phyloP scores from a whole-genome alignment of 2,329 filamentous ascomycete species.

The Bipolaris cookei region DNA sequence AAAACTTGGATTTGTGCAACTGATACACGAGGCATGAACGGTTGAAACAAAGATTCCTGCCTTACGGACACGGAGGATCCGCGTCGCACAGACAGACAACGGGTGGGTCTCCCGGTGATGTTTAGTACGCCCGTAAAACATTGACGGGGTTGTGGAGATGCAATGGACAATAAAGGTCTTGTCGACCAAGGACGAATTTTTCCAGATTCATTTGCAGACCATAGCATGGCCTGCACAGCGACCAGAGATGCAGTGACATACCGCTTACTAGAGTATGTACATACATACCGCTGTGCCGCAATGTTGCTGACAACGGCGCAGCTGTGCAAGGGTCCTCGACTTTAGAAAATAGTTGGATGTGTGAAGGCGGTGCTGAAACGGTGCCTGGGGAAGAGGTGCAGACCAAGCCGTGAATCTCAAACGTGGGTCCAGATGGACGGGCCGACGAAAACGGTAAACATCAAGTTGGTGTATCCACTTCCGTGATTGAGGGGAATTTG shows the following conservation, averaged over 20 bases:
- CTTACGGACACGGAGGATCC: neutral
- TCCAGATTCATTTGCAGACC: neutral
- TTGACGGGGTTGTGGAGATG: neutral
- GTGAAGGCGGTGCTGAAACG: constrained; percentile 30
- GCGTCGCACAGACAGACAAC: neutral
- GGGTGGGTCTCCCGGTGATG: neutral
- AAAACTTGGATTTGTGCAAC: neutral
- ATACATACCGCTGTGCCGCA: neutral
- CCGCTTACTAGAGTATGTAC: neutral
- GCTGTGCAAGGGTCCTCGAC: neutral
- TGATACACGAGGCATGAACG: constrained; percentile 5
- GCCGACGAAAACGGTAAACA: constrained; percentile 12
- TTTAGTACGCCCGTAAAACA: neutral
- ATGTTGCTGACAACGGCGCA: neutral
- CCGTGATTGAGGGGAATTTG: constrained; percentile 3
- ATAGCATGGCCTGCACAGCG: neutral
- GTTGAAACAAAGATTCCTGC: constrained; percentile 24
- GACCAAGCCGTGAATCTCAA: constrained; percentile 35
- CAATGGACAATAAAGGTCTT: neutral
- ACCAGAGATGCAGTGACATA: neutral
- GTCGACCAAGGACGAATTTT: neutral
- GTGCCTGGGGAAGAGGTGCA: constrained; percentile 43
- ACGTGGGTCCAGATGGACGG: constrained; percentile 24
- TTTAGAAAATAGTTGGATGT: neutral
- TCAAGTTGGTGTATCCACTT: constrained; percentile 11